phyloP scores from a whole-genome alignment of 495 filamentous ascomycete genomes.

The Acidomyces sp. region DNA sequence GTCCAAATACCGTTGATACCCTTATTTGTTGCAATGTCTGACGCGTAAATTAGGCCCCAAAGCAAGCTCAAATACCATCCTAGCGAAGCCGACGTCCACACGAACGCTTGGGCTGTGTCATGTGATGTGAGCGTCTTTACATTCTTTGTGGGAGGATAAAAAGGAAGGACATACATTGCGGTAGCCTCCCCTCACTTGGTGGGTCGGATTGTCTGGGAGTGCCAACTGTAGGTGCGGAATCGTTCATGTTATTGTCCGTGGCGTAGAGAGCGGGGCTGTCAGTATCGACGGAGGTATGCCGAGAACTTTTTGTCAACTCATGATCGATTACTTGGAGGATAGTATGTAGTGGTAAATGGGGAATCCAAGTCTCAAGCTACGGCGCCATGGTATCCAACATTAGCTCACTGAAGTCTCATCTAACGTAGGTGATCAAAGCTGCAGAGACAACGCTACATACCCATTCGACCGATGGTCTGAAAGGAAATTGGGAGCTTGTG shows the following conservation, averaged over 20 bases:
- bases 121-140: no score
- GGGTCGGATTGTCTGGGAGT: no score
- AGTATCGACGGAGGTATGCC: no score
- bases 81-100: constrained; percentile 83
- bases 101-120: constrained; percentile 79
- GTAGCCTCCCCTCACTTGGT: no score
- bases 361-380: constrained; percentile 88
- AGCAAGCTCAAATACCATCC: constrained; percentile 94
- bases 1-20: constrained; percentile 87
- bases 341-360: constrained; percentile 81
- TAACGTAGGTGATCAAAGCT: background rate
- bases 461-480: constrained; percentile 67
- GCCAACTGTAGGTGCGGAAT: no score
- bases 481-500: constrained; percentile 33
- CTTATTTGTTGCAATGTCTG: constrained; percentile 74
- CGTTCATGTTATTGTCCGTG: no score
- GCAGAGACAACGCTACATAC: constrained; percentile 33
- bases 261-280: no score
- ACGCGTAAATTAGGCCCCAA: constrained; percentile 89
- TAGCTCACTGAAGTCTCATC: constrained; percentile 12
- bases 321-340: constrained; percentile 37
- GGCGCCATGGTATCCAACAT: background rate
- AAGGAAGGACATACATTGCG: no score
- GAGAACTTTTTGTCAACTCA: no score
- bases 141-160: no score